Percentiles rank a stretch among this genome's conserved stretches.
These are phyloP conservation scores for Clavispora vitiphila DNA, from an alignment of 805 yeast genomes.

Conservation along the genomic window DNA sequence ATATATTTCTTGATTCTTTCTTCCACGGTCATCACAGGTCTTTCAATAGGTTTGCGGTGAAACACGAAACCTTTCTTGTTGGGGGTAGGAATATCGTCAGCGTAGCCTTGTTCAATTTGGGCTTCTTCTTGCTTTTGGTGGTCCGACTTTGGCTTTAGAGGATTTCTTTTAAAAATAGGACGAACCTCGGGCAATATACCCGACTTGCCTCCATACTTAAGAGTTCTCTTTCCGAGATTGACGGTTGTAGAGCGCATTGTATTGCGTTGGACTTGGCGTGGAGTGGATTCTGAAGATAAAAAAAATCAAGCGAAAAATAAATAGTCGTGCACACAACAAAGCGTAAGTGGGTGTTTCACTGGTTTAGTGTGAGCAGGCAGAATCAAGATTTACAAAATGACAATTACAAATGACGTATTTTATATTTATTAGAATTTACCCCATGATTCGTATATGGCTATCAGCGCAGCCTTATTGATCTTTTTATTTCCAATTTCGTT, in stretches of 20 bases:
- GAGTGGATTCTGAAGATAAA: not conserved
- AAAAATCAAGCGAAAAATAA: not conserved
- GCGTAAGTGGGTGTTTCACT: not conserved
- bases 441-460: conserved; percentile 54
- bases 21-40: conserved; percentile 53
- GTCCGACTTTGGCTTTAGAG: conserved; percentile 48
- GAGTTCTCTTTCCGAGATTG: conserved; percentile 45
- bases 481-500: conserved; percentile 47
- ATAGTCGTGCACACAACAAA: not conserved
- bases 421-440: conserved; percentile 22
- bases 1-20: conserved; percentile 52
- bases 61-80: conserved; percentile 42
- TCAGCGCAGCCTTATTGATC: conserved; percentile 48
- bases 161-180: conserved; percentile 61
- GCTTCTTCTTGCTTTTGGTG: conserved; percentile 38
- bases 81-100: conserved; percentile 66
- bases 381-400: not conserved
- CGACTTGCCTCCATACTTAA: conserved; percentile 59
- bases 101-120: conserved; percentile 58
- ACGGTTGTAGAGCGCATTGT: conserved; percentile 11
- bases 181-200: conserved; percentile 81
- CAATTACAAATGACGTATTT: not conserved
- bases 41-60: conserved; percentile 50
- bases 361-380: not conserved
- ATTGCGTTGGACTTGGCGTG: not conserved